A percentile compares a stretch with the other conserved stretches of the same genome.
These are phyloP conservation scores for Solanum pennellii DNA, from an alignment of 257 asterid genomes.

Conservation along the genomic window DNA sequence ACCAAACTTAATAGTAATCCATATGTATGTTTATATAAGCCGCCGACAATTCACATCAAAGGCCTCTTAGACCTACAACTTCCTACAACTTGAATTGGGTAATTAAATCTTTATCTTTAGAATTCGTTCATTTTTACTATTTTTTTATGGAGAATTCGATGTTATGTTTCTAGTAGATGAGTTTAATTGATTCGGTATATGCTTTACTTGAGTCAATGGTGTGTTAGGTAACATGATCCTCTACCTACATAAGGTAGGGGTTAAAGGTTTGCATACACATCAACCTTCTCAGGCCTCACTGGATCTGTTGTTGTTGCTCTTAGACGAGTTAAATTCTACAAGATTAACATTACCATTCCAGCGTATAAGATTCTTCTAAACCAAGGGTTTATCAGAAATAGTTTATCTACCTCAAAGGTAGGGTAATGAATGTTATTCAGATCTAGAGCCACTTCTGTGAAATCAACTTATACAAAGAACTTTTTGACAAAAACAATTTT, in stretches of 20 bases:
- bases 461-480: neutral
- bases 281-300: neutral
- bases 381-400: too few species aligned
- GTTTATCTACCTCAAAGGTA: neutral
- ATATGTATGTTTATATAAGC: too few species aligned
- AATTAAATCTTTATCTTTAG: neutral
- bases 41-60: conserved; percentile 16
- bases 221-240: neutral
- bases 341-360: too few species aligned
- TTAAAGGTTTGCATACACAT: neutral
- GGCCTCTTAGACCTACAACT: conserved; percentile 55
- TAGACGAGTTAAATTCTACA: neutral
- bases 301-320: neutral
- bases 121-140: too few species aligned
- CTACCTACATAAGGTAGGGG: neutral
- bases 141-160: neutral
- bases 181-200: neutral
- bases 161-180: neutral
- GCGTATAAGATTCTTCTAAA: too few species aligned
- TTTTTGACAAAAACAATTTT: too few species aligned
- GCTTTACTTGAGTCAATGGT: neutral
- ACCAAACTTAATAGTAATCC: neutral
- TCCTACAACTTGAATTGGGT: conserved; percentile 87
- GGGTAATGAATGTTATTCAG: neutral
- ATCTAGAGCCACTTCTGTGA: neutral